Percentiles rank a stretch among this genome's conserved stretches.
Conservation (phyloP, 2,329 filamentous ascomycete species). For the Cyanodermella asteris region DNA sequence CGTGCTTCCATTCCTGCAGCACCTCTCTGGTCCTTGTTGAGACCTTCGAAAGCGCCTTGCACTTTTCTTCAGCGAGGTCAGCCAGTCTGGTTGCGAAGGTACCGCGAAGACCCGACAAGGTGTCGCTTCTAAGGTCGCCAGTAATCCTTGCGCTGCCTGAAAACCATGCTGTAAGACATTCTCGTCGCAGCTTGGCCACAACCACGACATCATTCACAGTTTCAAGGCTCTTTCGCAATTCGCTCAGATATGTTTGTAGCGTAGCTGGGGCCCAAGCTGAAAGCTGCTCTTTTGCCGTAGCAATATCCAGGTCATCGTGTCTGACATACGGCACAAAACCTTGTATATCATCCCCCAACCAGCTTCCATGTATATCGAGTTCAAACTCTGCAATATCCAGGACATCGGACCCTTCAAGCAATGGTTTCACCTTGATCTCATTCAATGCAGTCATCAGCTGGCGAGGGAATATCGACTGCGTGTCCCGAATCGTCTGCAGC, state of each 20-base stretch:
- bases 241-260: slow-evolving; percentile 36
- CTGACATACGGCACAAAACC: slow-evolving; percentile 76
- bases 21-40: slow-evolving; percentile 40
- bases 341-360: slow-evolving; percentile 63
- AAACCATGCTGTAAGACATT: slow-evolving; percentile 55
- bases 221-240: slow-evolving; percentile 37
- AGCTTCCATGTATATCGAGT: slow-evolving; percentile 54
- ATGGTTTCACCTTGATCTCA: slow-evolving; percentile 43
- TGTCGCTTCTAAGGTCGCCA: slow-evolving; percentile 45
- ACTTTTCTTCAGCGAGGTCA: slow-evolving; percentile 39
- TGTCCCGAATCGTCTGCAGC: slow-evolving; percentile 53
- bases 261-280: slow-evolving; percentile 41
- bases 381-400: slow-evolving; percentile 45
- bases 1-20: slow-evolving; percentile 38
- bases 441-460: slow-evolving; percentile 48
- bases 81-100: slow-evolving; percentile 48
- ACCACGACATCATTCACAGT: slow-evolving; percentile 42
- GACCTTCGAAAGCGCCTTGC: slow-evolving; percentile 41
- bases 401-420: slow-evolving; percentile 52
- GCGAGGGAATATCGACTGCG: slow-evolving; percentile 52
- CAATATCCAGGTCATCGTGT: slow-evolving; percentile 49
- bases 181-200: slow-evolving; percentile 47
- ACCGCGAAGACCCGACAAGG: slow-evolving; percentile 46
- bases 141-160: slow-evolving; percentile 33
- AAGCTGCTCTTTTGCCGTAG: slow-evolving; percentile 38